Percentiles rank a stretch among this genome's conserved stretches.
Evolutionary conservation across 176 grass and related monocot species (phyloP).

Genomic region (Carex pumila): DNA sequence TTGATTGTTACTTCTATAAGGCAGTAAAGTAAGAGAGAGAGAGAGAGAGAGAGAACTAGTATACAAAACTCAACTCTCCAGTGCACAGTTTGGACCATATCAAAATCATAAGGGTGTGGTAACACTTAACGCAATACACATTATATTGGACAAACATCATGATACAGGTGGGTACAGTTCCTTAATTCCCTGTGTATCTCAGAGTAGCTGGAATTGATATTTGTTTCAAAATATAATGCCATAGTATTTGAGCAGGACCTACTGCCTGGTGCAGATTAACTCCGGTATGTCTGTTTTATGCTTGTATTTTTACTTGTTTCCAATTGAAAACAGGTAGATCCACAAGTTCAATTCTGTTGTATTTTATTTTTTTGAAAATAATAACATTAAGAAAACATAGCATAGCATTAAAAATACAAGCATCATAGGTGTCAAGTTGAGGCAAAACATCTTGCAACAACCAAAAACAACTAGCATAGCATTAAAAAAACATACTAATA

Average conservation of each 20-base stretch:
- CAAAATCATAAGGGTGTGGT: not conserved
- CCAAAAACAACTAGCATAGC: constrained; percentile 12
- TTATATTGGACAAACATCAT: not conserved
- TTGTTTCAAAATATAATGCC: not conserved
- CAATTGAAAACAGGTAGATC: not conserved
- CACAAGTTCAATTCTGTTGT: not conserved
- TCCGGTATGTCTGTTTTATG: not conserved
- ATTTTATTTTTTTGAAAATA: not conserved
- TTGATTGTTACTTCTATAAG: not conserved
- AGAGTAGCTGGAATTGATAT: not conserved
- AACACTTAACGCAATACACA: not conserved
- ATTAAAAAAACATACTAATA: not conserved
- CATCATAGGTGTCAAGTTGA: constrained; percentile 78
- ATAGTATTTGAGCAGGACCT: not conserved
- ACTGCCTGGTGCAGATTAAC: not conserved
- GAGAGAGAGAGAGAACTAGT: not conserved
- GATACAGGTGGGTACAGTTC: not conserved
- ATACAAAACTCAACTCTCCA: not conserved
- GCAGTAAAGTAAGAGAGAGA: not conserved
- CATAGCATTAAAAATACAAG: constrained; percentile 26
- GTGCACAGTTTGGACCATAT: not conserved
- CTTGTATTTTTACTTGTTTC: not conserved
- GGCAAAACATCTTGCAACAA: constrained; percentile 74
- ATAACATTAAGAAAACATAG: not conserved
- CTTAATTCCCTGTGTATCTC: not conserved